Evolutionary conservation across 495 filamentous ascomycete species (phyloP).

Genomic region (Astrocystis sublimbata): DNA sequence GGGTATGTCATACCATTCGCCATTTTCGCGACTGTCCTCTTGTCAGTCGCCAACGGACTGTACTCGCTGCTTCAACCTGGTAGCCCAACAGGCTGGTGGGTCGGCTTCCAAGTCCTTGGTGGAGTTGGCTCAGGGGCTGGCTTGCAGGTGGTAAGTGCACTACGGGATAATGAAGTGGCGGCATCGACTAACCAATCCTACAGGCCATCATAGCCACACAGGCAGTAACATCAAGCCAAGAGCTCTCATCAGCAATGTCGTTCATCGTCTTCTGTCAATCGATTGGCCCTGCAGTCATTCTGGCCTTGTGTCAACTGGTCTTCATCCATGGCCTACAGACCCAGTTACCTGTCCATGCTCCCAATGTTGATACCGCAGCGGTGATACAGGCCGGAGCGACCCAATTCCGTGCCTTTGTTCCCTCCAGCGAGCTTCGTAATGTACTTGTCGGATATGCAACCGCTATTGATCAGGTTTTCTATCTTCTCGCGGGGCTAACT

Average conservation of each 20-base stretch:
- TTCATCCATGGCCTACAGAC: slow-evolving; percentile 39
- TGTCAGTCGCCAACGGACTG: neutral
- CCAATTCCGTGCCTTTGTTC: slow-evolving; percentile 42
- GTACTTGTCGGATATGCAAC: slow-evolving; percentile 47
- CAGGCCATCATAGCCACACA: slow-evolving; percentile 52
- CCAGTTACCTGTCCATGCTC: slow-evolving; percentile 32
- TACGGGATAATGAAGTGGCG: too few relatives aligned
- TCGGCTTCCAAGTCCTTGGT: neutral
- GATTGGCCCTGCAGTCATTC: slow-evolving; percentile 47
- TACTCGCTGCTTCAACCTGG: neutral
- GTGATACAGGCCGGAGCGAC: slow-evolving; percentile 43
- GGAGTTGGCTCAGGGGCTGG: neutral
- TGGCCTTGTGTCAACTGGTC: slow-evolving; percentile 45
- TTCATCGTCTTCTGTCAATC: slow-evolving; percentile 51
- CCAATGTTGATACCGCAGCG: slow-evolving; percentile 31
- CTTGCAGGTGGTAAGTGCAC: neutral
- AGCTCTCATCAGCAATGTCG: slow-evolving; percentile 48
- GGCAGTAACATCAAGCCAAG: slow-evolving; percentile 37
- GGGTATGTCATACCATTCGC: slow-evolving; percentile 3
- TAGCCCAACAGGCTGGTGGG: neutral
- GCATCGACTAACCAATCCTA: too few relatives aligned
- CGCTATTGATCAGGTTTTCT: slow-evolving; percentile 42
- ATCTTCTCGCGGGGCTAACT: slow-evolving; percentile 32
- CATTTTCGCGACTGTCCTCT: neutral
- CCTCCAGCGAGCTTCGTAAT: slow-evolving; percentile 9